These are phyloP conservation scores for Naematelia encephala DNA, from an alignment of 768 basidiomycete genomes.

Conservation along the genomic window DNA sequence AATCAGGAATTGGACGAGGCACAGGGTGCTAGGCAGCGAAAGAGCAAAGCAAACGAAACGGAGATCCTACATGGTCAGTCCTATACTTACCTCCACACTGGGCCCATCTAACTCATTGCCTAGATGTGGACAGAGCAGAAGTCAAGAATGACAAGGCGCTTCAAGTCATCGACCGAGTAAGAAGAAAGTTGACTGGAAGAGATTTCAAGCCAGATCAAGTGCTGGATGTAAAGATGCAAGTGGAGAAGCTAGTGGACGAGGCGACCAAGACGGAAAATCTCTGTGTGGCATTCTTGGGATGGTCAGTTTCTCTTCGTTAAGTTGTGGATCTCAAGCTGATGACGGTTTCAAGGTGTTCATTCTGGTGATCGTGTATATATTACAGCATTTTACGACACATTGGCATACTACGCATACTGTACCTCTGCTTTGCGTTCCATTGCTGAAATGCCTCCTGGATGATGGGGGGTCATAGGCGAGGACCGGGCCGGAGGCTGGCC, in stretches of 20 bases:
- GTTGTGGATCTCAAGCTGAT: neutral
- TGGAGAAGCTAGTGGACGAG: conserved; percentile 87
- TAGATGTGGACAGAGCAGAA: conserved; percentile 67
- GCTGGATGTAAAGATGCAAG: conserved; percentile 75
- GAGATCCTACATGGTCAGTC: conserved; percentile 82
- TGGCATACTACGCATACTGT: neutral
- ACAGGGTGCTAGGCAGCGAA: conserved; percentile 61
- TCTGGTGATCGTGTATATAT: conserved; percentile 48
- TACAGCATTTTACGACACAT: neutral
- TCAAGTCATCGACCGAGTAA: conserved; percentile 88
- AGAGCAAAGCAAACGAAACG: conserved; percentile 84
- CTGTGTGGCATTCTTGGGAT: conserved; percentile 94
- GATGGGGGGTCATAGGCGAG: neutral
- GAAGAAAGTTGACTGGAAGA: conserved; percentile 88
- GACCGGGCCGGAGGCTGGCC: no score
- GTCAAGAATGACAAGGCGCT: conserved; percentile 86
- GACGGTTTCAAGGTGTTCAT: conserved; percentile 52
- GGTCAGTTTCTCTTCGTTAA: conserved; percentile 56
- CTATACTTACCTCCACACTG: neutral
- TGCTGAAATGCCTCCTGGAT: no score
- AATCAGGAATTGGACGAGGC: conserved; percentile 53
- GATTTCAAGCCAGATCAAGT: conserved; percentile 85
- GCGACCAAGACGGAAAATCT: conserved; percentile 92
- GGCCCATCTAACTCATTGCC: conserved; percentile 33
- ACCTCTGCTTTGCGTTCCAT: no score